These are phyloP conservation scores for Euphrasia confusa DNA, from an alignment of 257 asterid genomes.

Conservation along the genomic window DNA sequence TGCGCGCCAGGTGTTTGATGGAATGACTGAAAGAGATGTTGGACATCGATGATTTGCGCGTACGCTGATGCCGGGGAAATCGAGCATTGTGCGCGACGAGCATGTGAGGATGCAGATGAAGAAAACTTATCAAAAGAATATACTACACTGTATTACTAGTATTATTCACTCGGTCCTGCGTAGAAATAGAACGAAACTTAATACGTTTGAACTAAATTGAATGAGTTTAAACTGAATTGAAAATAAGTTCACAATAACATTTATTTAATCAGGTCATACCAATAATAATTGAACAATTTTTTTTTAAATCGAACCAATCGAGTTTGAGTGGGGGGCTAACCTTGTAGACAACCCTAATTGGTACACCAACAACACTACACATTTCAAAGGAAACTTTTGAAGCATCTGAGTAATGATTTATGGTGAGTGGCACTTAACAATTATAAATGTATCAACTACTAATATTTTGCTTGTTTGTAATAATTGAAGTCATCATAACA, in stretches of 20 bases:
- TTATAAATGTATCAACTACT: background rate
- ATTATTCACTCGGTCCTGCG: no score
- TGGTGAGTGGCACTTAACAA: background rate
- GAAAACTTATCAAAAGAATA: constrained; percentile 20
- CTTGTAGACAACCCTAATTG: no score
- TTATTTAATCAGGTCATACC: no score
- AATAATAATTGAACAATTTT: no score
- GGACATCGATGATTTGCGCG: constrained; percentile 59
- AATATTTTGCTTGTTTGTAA: background rate
- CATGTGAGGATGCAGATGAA: constrained; percentile 32
- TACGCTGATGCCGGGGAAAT: constrained; percentile 40
- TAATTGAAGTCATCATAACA: background rate
- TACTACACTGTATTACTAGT: no score
- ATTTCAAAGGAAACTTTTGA: background rate
- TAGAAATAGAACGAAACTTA: no score
- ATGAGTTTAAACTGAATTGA: no score
- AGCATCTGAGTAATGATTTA: background rate
- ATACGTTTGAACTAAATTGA: no score
- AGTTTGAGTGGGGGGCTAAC: no score
- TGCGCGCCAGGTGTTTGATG: constrained; percentile 48
- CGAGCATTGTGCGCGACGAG: constrained; percentile 40
- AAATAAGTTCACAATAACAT: no score
- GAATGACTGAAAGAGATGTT: constrained; percentile 52
- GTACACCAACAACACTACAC: background rate
- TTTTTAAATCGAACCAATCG: no score